Percentiles rank a stretch among this genome's conserved stretches.
Conservation (phyloP, 75 land plant genomes). For the Sequoia sempervirens region DNA sequence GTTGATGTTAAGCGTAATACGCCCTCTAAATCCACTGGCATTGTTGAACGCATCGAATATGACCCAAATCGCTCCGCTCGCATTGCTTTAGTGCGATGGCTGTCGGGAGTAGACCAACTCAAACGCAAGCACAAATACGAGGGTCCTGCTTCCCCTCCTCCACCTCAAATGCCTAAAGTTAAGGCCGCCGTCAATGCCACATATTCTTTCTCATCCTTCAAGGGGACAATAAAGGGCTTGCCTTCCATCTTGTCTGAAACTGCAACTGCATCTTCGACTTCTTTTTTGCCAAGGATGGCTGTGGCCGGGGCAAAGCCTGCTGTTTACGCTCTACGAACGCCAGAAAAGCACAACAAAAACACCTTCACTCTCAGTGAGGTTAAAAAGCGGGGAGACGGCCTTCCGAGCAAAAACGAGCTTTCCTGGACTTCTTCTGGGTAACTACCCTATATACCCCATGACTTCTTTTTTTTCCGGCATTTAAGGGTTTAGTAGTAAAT, state of each 20-base stretch:
- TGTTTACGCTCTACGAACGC: not conserved
- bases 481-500: too few species aligned
- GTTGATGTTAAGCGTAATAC: too few species aligned
- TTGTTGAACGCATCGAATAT: not conserved
- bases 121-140: not conserved
- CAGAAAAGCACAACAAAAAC: not conserved
- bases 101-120: not conserved
- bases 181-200: too few species aligned
- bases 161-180: too few species aligned
- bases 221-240: not conserved
- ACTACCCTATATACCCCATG: too few species aligned
- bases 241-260: not conserved
- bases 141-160: not conserved
- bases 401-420: not conserved
- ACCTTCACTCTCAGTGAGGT: not conserved
- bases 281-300: too few species aligned
- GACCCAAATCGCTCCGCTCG: not conserved
- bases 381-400: not conserved
- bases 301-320: not conserved
- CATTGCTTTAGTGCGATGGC: too few species aligned
- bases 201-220: too few species aligned
- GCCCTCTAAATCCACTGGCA: not conserved
- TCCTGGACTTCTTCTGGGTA: too few species aligned
- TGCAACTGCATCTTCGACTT: not conserved
- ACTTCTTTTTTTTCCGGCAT: too few species aligned